These are phyloP conservation scores for Termitomyces sp. DNA, from an alignment of 1,284 basidiomycete species.

Conservation along the genomic window DNA sequence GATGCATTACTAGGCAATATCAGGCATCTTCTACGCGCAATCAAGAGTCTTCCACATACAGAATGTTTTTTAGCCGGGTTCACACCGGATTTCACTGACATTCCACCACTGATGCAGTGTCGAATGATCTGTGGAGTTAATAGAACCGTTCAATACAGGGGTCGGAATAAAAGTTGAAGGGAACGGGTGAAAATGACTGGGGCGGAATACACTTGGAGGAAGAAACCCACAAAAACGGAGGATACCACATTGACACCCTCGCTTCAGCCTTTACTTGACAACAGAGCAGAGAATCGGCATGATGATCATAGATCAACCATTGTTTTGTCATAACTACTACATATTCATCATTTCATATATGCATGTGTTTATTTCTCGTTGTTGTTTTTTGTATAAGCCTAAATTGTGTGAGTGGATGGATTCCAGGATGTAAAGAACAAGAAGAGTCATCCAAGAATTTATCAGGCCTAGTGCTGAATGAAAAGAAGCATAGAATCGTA, in stretches of 20 bases:
- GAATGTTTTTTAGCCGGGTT: background rate
- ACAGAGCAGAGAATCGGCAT: slow-evolving; percentile 6
- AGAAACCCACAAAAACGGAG: slow-evolving; percentile 1
- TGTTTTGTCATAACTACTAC: background rate
- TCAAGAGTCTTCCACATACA: slow-evolving; percentile 2
- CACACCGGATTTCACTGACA: background rate
- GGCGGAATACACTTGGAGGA: background rate
- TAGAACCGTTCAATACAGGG: slow-evolving; percentile 1
- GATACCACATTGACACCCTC: no score
- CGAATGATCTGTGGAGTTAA: background rate
- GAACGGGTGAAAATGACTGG: slow-evolving; percentile 7
- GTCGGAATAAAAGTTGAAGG: slow-evolving; percentile 9
- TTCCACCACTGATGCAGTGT: background rate
- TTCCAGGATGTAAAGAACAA: slow-evolving; percentile 15
- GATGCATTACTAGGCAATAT: slow-evolving; percentile 13
- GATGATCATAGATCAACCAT: slow-evolving; percentile 4
- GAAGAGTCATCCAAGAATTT: slow-evolving; percentile 15
- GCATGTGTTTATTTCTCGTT: slow-evolving; percentile 8
- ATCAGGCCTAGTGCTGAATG: slow-evolving; percentile 12
- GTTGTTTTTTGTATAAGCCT: no score
- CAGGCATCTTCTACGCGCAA: background rate
- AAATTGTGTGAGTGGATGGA: slow-evolving; percentile 12
- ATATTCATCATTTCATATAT: background rate
- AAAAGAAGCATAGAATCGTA: slow-evolving; percentile 35
- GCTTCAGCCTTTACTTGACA: no score